Base-by-base conservation (phyloP, 2,329 filamentous ascomycete species). In the Sporothrix mexicana region DNA sequence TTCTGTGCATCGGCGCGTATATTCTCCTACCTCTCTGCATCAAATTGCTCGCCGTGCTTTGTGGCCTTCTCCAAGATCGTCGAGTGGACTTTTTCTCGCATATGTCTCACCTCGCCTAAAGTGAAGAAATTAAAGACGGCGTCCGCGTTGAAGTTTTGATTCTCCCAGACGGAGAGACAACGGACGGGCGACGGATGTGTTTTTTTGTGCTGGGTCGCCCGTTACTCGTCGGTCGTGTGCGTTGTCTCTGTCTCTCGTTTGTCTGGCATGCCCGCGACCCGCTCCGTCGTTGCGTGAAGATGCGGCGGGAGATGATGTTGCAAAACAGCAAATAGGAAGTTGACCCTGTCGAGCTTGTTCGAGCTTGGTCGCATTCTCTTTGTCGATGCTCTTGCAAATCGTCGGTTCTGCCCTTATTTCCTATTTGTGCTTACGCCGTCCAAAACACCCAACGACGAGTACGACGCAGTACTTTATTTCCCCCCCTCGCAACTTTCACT, bases 201-300 rank as follows among this genome's bases (percentile, higher is more conserved):
- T 55, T 4, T 55, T 20, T 25, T 55, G 20, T 55, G 20, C 15
- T 47, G 45, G 45, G 45, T 20, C 51, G 10, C 51, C 51, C 51
- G 55, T 36, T 36, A 36, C 30, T 36, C 30, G 30, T 36, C 30
- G 15, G 25, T 59, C 55, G 55, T 59, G 55, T 36, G 55, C 25
- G 25, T 25, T 36, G 55, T 59, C 55, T 59, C 55, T 36, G 55
- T 59, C 55, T 59, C 55, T 59, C 55, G 25, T 36, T 36, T 59
- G 8, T 55, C 53, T 25, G 9, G 53, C 53, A 55, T 12, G 53
- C 53, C 53, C 8, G 9, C 20, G 55, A 57, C 55, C 23, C 55
- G 23, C 55, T 4, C 55, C 36, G 59, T 64, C 57, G 55, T 43
- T 41, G 30, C 57, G 15, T 61, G 30, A 15, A 61, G 57, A 41